Conservation (phyloP, 2,329 filamentous ascomycete genomes). For the Biscogniauxia mediterranea region DNA sequence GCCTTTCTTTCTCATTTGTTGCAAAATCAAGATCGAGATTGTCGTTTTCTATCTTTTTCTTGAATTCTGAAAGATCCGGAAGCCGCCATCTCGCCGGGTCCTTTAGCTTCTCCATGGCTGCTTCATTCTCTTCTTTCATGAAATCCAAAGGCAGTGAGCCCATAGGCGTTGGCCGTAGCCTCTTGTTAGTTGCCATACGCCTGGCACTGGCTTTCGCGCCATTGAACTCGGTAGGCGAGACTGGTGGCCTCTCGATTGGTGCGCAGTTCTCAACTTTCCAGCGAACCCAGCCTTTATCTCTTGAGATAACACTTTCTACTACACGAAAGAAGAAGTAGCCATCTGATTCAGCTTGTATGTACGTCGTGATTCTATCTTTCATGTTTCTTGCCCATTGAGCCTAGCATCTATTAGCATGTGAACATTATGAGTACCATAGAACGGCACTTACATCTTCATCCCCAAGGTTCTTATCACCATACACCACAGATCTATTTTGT, state of each 20-base stretch:
- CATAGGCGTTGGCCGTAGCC: constrained; percentile 65
- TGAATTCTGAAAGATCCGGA: constrained; percentile 69
- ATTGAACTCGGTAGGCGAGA: constrained; percentile 67
- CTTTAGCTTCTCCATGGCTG: constrained; percentile 69
- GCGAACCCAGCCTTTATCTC: constrained; percentile 98
- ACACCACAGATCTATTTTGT: constrained; percentile 85
- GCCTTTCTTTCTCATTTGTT: constrained; percentile 57
- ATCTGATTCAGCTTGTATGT: constrained; percentile 76
- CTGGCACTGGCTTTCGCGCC: constrained; percentile 65
- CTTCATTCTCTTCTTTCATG: constrained; percentile 61
- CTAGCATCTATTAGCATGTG: constrained; percentile 40
- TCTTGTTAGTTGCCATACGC: constrained; percentile 68
- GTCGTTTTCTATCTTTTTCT: constrained; percentile 71
- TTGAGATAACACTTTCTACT: constrained; percentile 90
- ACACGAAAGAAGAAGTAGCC: constrained; percentile 94
- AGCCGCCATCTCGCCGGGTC: constrained; percentile 61
- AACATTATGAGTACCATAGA: background rate
- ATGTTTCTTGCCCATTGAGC: constrained; percentile 81
- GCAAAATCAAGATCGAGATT: constrained; percentile 87
- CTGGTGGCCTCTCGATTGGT: constrained; percentile 72
- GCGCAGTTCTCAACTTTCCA: constrained; percentile 97
- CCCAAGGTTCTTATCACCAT: constrained; percentile 68
- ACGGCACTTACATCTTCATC: constrained; percentile 73
- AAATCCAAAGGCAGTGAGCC: constrained; percentile 77
- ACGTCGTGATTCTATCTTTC: constrained; percentile 75